Evolutionary conservation across 192 early-diverging fungal species (phyloP).

Genomic region (Mortierella hygrophila): DNA sequence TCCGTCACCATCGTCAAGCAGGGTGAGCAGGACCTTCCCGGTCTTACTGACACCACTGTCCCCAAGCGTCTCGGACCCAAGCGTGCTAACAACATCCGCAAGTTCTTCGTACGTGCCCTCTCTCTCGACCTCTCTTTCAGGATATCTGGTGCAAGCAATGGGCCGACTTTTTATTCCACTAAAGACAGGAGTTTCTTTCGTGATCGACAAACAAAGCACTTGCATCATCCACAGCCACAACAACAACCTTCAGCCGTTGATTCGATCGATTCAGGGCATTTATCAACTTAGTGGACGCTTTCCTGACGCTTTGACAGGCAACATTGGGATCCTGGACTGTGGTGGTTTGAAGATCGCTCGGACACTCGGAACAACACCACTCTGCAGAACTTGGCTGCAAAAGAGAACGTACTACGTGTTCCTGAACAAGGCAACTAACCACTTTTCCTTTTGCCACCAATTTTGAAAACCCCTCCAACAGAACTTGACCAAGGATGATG

Average conservation of each 20-base stretch:
- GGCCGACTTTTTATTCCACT: constrained; percentile 86
- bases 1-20: constrained; percentile 97
- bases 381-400: no score
- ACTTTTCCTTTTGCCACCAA: not conserved
- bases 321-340: not conserved
- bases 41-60: constrained; percentile 91
- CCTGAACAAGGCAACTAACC: no score
- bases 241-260: not conserved
- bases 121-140: constrained; percentile 19
- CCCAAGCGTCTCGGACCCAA: constrained; percentile 99
- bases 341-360: not conserved
- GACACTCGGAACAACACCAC: not conserved
- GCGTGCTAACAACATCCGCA: constrained; percentile 98
- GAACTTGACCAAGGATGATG: constrained; percentile 97
- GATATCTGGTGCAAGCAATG: not conserved
- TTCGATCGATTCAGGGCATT: not conserved
- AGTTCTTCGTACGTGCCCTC: constrained; percentile 87
- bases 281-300: not conserved
- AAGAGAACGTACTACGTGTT: no score
- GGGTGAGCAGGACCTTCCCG: constrained; percentile 96
- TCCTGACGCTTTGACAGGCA: not conserved
- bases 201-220: not conserved
- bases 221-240: not conserved
- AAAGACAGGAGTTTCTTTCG: constrained; percentile 95
- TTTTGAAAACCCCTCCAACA: constrained; percentile 70